Evolutionary conservation across 2,329 filamentous ascomycete genomes (phyloP).

Genomic region (Daldinia sp.): DNA sequence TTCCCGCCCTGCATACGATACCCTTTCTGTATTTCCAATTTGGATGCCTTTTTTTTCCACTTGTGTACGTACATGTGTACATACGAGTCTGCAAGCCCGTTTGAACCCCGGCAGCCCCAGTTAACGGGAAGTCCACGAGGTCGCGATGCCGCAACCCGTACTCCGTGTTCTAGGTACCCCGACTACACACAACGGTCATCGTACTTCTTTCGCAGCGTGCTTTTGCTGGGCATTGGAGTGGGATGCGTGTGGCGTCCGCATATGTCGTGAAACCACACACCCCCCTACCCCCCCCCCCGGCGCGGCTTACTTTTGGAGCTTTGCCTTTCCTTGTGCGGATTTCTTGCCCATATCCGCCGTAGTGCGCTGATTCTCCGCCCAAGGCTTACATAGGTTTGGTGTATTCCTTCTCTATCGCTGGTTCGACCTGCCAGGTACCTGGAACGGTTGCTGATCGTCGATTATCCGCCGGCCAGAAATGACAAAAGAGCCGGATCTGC

Average conservation of each 20-base stretch:
- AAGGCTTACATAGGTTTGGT: conserved; percentile 2
- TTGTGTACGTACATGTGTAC: background rate
- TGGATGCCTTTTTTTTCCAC: background rate
- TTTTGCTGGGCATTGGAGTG: background rate
- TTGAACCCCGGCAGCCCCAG: conserved; percentile 16
- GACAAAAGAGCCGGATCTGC: conserved; percentile 10
- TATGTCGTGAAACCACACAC: conserved; percentile 27
- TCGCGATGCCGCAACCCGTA: conserved; percentile 25
- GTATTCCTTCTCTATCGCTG: conserved; percentile 8
- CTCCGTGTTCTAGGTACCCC: background rate
- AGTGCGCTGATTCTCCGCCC: conserved; percentile 3
- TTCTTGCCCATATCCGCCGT: background rate
- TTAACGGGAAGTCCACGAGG: conserved; percentile 35
- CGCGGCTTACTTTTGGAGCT: conserved; percentile 15
- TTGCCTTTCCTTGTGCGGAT: background rate
- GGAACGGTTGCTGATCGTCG: conserved; percentile 28
- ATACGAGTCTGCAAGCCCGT: conserved; percentile 12
- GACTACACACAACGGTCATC: conserved; percentile 5
- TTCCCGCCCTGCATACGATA: conserved; percentile 31
- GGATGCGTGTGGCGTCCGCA: conserved; percentile 23
- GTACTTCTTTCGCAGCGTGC: conserved; percentile 16
- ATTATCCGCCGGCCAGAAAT: conserved; percentile 12
- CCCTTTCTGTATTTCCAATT: background rate
- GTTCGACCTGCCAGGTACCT: conserved; percentile 22
- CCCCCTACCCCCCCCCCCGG: conserved; percentile 15